Base-by-base conservation (phyloP, 257 asterid species). In the Rubia yunnanensis region DNA sequence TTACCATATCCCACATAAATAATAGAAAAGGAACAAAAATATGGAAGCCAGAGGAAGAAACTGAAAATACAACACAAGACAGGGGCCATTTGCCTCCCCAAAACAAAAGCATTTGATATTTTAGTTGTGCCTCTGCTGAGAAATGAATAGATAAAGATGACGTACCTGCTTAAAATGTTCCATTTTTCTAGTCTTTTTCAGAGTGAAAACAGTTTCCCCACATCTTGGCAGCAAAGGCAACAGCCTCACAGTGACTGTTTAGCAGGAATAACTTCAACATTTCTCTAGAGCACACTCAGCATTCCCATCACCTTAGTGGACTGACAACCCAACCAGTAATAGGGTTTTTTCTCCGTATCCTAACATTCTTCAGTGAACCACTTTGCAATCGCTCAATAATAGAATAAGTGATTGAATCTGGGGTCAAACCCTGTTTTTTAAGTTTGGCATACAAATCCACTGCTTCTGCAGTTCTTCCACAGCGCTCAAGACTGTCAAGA, bases 251-350 rank as follows among this genome's bases (percentile, higher is more conserved):
- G 34, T 31, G 64, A 60, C 8, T 4, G 65, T 30, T 14, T 14
- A 15, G 6, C 52, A 61, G 54, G n/a, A 62, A 62, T 39, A 10
- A 36, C 54, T 5, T 32, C 54, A 39, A 62, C 34, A 23, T 17
- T 36, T 22, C 52, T 20, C 28, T 13, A 62, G 60, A 59, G 48
- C 46, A 11, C 23, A 27, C 13, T 10, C 70, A 41, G 36, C 18
- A 30, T 10, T 26, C 54, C 14, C 69, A 66, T 83, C 91, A 87
- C 77, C 95, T 78, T 38, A 92, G 79, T n/a, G 96, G 99, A 79
- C 96, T 89, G 62, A 92, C 94, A 66, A 92, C 85, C 99, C 97
- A 92, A 64, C 99, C 94, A 10, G 96, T 89, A 50, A 89, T 84
- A 1, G 97, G 97, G 70, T 76, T 84, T 79, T 92, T 79, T 68